Conservation (phyloP, 495 filamentous ascomycete genomes). For the Talaromyces thailandensis region DNA sequence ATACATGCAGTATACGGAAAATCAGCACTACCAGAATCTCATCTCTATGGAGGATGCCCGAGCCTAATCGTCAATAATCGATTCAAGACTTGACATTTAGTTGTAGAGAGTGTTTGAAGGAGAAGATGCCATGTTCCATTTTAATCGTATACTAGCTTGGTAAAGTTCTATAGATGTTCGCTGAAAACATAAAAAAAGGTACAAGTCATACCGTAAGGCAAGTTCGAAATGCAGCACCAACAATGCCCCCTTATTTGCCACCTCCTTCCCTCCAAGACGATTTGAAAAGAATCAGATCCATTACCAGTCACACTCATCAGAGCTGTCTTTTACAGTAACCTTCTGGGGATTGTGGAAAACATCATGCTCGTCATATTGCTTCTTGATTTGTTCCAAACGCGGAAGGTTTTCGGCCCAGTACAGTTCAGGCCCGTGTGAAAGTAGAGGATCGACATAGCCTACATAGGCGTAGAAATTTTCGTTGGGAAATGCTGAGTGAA, state of each 20-base stretch:
- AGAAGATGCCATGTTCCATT: not conserved
- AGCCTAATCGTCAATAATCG: not conserved
- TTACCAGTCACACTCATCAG: not conserved
- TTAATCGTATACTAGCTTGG: not conserved
- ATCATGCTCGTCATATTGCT: slow-evolving; percentile 44
- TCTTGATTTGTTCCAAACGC: slow-evolving; percentile 45
- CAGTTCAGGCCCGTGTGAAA: slow-evolving; percentile 32
- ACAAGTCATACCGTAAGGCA: not conserved
- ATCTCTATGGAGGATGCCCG: not conserved
- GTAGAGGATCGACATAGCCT: slow-evolving; percentile 60
- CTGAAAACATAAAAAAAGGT: not conserved
- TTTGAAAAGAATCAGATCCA: not conserved
- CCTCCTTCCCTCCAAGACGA: not conserved
- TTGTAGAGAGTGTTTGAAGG: not conserved
- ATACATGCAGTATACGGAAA: too few species aligned
- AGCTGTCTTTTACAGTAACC: slow-evolving; percentile 14
- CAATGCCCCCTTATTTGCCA: not conserved
- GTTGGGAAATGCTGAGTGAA: slow-evolving; percentile 15
- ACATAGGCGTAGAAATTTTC: slow-evolving; percentile 43
- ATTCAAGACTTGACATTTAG: not conserved
- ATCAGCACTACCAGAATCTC: not conserved
- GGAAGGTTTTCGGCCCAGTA: slow-evolving; percentile 51
- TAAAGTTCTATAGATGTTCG: not conserved
- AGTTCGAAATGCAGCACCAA: not conserved
- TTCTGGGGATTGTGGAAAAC: slow-evolving; percentile 57